Evolutionary conservation across 2,329 filamentous ascomycete genomes (phyloP), one percentile per base, ranked within the genome.

Genomic region (Fusarium albidum): DNA sequence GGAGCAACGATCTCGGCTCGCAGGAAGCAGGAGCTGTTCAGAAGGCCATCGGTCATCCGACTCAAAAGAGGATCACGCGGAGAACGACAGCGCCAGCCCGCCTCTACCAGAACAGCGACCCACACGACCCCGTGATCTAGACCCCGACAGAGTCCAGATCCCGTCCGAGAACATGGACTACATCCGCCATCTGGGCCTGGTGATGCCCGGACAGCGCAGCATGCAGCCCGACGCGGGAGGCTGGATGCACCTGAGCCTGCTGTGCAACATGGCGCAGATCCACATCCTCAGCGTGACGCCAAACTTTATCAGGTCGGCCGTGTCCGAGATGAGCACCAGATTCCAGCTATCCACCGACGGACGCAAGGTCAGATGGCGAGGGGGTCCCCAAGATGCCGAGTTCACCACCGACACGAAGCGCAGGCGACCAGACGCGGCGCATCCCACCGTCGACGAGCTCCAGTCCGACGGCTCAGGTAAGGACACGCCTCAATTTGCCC

Each of bases 261-360:
- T 96, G 2, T 87, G 88, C 68, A 92, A 89, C 66, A 82, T 96
- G 78, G 91, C 92, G 0, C 91, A 96, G 72, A 76, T 96, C 14
- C 91, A 96, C 65, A 94, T 92, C 0, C 81, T 95, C 62, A 93
- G 92, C 52, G 91, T 96, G 2, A 92, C 91, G 0, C 81, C 87
- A 0, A 85, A 88, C 21, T 94, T 94, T 64, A 86, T 95, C 32
- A 86, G 89, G 52, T 83, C 83, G 28, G 89, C 92, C 0, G 79
- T 96, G 2, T 76, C 79, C 1, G 85, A 89, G 42, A 83, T 86
- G 60, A 94, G 90, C 64, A 82, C 82, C 15, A 90, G 89, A 63
- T 87, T 96, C 44, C 90, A 96, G 68, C 70, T 96, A 0, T 94
- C 91, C 0, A 77, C 78, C 0, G 91, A 95, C 64, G 90, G 91